Percentiles rank a stretch among this genome's conserved stretches.
Conservation (phyloP, 257 asterid species). For the Knoxia roxburghii region DNA sequence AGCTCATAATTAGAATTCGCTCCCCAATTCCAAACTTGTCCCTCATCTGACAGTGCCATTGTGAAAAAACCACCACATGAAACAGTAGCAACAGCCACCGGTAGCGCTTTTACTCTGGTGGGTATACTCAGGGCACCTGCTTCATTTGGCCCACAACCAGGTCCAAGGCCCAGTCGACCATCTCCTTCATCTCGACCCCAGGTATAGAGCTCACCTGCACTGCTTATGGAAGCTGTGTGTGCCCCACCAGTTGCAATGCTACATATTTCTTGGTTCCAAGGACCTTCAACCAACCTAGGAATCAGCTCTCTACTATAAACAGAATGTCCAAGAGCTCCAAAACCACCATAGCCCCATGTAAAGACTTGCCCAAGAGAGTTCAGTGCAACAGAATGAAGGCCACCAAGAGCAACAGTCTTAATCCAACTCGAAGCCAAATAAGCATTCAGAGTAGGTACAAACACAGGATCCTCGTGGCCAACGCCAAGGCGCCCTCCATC, state of each 20-base stretch:
- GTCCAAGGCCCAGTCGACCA: conserved; percentile 97
- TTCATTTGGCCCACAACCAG: conserved; percentile 84
- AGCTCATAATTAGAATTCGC: conserved; percentile 97
- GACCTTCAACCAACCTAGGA: conserved; percentile 74
- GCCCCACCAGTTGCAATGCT: conserved; percentile 88
- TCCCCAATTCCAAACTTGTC: conserved; percentile 98
- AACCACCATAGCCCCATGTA: conserved; percentile 99
- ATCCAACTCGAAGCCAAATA: conserved; percentile 32
- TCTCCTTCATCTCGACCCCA: conserved; percentile 99
- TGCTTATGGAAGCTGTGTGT: conserved; percentile 80
- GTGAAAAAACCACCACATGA: conserved; percentile 98
- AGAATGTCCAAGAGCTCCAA: conserved; percentile 97
- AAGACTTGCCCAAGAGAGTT: conserved; percentile 66
- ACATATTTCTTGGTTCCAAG: conserved; percentile 68
- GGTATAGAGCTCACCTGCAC: conserved; percentile 70
- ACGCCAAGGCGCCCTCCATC: conserved; percentile 96
- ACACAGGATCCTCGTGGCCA: conserved; percentile 68
- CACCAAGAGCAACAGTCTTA: conserved; percentile 69
- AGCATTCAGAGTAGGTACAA: conserved; percentile 62
- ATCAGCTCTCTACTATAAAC: conserved; percentile 78
- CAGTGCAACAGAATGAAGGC: conserved; percentile 84
- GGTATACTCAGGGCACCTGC: conserved; percentile 94
- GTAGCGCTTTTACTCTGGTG: conserved; percentile 63
- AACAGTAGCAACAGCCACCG: conserved; percentile 72
- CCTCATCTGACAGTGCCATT: conserved; percentile 78